phyloP scores from a whole-genome alignment of 345 rosid species.

The Hypericum androsaemum region DNA sequence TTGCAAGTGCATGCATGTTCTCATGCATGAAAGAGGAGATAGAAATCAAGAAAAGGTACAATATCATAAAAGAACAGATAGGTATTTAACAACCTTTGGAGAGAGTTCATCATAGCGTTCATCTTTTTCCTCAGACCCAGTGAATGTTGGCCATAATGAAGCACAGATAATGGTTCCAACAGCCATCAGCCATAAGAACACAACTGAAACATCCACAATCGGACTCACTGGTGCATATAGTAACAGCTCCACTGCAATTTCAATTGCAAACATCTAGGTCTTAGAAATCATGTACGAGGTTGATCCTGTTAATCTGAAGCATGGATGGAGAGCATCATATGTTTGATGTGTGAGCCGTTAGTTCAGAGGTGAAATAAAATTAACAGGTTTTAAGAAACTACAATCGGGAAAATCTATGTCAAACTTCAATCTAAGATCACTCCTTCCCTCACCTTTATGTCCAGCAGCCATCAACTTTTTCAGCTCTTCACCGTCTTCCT shows the following conservation, averaged over 20 bases:
- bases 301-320: not conserved
- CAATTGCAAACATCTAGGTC: slow-evolving; percentile 8
- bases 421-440: no score
- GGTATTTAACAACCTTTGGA: slow-evolving; percentile 47
- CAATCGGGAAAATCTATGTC: no score
- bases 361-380: no score
- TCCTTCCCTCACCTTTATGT: slow-evolving; percentile 25
- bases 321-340: not conserved
- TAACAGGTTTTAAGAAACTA: no score
- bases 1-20: no score
- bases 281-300: not conserved
- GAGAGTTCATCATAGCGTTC: slow-evolving; percentile 64
- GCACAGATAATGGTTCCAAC: slow-evolving; percentile 79
- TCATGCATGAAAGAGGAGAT: not conserved
- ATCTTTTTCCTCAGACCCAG: slow-evolving; percentile 37
- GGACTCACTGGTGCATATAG: slow-evolving; percentile 80
- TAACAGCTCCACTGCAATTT: slow-evolving; percentile 64
- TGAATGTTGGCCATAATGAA: slow-evolving; percentile 62
- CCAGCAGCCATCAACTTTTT: slow-evolving; percentile 40
- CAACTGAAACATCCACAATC: slow-evolving; percentile 50
- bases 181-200: slow-evolving; percentile 81
- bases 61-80: not conserved
- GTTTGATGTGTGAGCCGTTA: no score
- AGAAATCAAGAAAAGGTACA: not conserved
- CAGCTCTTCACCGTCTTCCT: slow-evolving; percentile 58